These are phyloP conservation scores for Eimeria mitis DNA, from an alignment of 169 alveolate species.

Conservation along the genomic window DNA sequence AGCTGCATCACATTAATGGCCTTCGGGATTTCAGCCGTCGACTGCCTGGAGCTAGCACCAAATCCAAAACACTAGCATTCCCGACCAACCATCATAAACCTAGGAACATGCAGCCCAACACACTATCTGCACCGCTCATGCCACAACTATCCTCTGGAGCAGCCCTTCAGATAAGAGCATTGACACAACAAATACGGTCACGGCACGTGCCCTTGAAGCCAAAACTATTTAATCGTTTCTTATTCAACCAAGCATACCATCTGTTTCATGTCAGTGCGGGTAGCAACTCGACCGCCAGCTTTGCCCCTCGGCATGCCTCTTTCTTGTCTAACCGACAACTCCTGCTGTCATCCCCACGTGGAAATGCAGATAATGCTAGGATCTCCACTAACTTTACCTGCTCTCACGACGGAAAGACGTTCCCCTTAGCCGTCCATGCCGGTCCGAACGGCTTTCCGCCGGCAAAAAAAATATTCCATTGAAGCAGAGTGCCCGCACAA, in stretches of 20 bases:
- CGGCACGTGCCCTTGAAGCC: neutral
- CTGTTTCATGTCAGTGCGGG: neutral
- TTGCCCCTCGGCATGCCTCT: neutral
- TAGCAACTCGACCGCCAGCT: neutral
- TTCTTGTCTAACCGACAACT: neutral
- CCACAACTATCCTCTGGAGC: neutral
- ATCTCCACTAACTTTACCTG: neutral
- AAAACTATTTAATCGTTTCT: neutral
- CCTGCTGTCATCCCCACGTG: neutral
- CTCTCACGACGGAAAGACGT: neutral
- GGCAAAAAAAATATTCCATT: neutral
- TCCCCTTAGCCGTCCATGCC: neutral
- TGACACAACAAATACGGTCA: neutral
- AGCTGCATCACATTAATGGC: neutral
- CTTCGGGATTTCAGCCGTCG: neutral
- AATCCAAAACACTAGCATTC: neutral
- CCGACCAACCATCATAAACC: neutral
- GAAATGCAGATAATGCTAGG: too few species aligned
- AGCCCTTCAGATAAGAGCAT: neutral
- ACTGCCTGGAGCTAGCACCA: neutral
- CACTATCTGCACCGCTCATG: neutral
- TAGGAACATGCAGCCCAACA: neutral
- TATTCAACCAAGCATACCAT: neutral
- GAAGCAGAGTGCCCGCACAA: too few species aligned
- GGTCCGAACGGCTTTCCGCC: neutral